These are phyloP conservation scores for Cordyceps cicadae DNA, from an alignment of 2,329 filamentous ascomycete species.

Conservation along the genomic window DNA sequence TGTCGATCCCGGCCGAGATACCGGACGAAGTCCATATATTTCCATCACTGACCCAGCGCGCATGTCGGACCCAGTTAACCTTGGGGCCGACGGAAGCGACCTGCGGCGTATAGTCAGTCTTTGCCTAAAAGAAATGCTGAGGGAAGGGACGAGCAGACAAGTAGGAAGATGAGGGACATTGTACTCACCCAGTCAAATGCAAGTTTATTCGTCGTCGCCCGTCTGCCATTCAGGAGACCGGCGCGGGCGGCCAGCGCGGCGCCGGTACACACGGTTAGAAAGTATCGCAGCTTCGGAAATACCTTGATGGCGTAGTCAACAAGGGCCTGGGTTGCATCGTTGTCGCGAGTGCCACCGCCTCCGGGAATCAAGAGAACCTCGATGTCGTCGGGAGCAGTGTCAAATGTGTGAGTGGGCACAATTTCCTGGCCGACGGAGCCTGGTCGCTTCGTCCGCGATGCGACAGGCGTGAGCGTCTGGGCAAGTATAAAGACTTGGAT, in stretches of 20 bases:
- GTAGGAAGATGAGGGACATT: not conserved
- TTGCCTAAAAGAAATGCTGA: not conserved
- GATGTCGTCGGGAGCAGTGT: constrained; percentile 25
- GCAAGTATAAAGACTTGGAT: constrained; percentile 23
- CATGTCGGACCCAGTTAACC: constrained; percentile 46
- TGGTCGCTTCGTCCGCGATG: constrained; percentile 15
- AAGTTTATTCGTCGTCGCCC: constrained; percentile 54
- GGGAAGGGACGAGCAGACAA: not conserved
- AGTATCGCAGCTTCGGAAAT: constrained; percentile 37
- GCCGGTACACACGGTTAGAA: constrained; percentile 58
- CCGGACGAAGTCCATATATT: constrained; percentile 56
- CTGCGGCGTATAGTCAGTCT: constrained; percentile 13
- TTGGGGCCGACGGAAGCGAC: constrained; percentile 32
- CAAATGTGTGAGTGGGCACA: constrained; percentile 30
- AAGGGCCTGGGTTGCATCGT: constrained; percentile 17
- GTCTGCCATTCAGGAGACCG: constrained; percentile 46
- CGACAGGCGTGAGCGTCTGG: constrained; percentile 21
- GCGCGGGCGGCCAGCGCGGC: constrained; percentile 43
- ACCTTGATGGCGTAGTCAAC: constrained; percentile 33
- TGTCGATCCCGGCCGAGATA: constrained; percentile 37
- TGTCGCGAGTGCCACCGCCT: constrained; percentile 24
- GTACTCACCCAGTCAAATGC: constrained; percentile 33
- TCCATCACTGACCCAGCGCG: constrained; percentile 51
- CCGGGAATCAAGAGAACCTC: constrained; percentile 33
- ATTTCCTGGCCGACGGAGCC: constrained; percentile 23